Conservation (phyloP, 768 basidiomycete species). For the Termitomyces sp. region DNA sequence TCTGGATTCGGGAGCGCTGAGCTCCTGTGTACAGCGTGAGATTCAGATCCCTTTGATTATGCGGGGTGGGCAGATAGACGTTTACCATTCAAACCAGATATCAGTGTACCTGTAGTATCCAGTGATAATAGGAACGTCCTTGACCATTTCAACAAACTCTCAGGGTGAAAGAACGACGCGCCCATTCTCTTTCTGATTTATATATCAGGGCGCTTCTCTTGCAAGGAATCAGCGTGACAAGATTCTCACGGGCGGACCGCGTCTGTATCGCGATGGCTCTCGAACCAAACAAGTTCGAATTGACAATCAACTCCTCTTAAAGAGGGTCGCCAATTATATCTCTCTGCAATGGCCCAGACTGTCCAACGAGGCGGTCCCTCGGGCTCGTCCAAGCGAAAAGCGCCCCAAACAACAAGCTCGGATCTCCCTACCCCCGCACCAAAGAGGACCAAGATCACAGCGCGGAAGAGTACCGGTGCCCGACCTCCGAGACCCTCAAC, state of each 20-base stretch:
- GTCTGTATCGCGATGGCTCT: conserved; percentile 7
- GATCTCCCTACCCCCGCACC: conserved; percentile 42
- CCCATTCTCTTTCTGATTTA: neutral
- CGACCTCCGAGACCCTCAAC: conserved; percentile 39
- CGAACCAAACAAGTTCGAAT: conserved; percentile 22
- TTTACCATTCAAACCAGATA: conserved; percentile 77
- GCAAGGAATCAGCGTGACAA: conserved; percentile 4
- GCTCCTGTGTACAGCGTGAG: conserved; percentile 47
- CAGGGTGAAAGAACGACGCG: conserved; percentile 5
- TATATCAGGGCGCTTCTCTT: neutral
- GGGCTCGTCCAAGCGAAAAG: conserved; percentile 39
- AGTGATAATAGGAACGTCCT: conserved; percentile 41
- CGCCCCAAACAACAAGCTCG: conserved; percentile 32
- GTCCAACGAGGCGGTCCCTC: conserved; percentile 47
- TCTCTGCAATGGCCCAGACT: conserved; percentile 64
- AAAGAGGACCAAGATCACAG: conserved; percentile 58
- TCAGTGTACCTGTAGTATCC: conserved; percentile 85
- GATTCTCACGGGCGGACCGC: conserved; percentile 9
- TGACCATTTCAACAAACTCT: conserved; percentile 16
- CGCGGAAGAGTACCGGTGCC: conserved; percentile 83
- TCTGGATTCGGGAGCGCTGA: conserved; percentile 50
- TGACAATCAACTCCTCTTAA: too few species aligned
- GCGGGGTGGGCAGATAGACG: neutral
- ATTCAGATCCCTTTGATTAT: neutral
- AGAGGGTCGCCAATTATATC: too few species aligned